Base-by-base conservation (phyloP, 75 land plant species). In the Picea glauca region DNA sequence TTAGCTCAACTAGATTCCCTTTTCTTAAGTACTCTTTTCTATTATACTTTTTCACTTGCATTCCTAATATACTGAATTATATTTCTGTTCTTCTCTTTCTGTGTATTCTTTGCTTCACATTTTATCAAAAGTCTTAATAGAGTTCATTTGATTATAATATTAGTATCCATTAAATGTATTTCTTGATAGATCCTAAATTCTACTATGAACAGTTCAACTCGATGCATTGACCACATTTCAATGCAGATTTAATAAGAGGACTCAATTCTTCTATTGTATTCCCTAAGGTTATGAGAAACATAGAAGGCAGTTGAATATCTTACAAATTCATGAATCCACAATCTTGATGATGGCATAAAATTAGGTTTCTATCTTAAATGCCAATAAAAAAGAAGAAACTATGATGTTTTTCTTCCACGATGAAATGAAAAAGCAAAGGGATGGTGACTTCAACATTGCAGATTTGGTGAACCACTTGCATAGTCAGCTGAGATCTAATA, bases 141-240 rank as follows among this genome's bases (percentile, higher is more conserved):
- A 74, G 74, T 56, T 38, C 20, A 3, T 64, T 30, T 15, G 72
- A 65, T 23, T 6, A 11, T 67, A 60, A 14, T 14, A 38, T 74
- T 17, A 4, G 14, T 75, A 80, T 35, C 83, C 43, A 60, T 87
- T 79, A 67, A 58, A 58, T 62, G 76, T 83, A 31, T 91, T 88
- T 74, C 93, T 90, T 50, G 81, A 91, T 79, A 88, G 93, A n/a
- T n/a, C n/a, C n/a, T n/a, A n/a, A 92, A 61, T 90, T 92, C 14
- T 80, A 64, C 56, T 88, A 67, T 79, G 89, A 88, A 3, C 66
- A 77, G 1, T 92, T 92, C 80, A 61, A 13, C 77, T 74, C 80
- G 1, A 50, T 72, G 14, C 89, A n/a, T n/a, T n/a, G n/a, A n/a
- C n/a, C n/a, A n/a, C n/a, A n/a, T n/a, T n/a, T n/a, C n/a, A n/a